phyloP scores from a whole-genome alignment of 768 basidiomycete genomes.

The Auricularia sp. region DNA sequence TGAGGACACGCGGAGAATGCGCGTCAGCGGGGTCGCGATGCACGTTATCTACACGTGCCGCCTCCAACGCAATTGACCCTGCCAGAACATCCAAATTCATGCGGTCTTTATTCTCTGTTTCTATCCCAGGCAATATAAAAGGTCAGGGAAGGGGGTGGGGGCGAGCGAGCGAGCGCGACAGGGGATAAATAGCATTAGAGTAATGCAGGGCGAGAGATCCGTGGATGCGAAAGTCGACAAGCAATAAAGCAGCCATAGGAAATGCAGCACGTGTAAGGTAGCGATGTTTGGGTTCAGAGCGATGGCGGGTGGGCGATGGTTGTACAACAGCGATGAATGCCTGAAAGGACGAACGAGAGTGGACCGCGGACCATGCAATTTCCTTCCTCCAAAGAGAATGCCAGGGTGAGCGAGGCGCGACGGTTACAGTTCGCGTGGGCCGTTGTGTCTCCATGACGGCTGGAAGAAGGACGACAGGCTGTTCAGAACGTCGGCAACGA shows the following conservation, averaged over 20 bases:
- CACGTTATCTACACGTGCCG: too few species aligned
- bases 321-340: neutral
- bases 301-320: neutral
- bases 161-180: too few species aligned
- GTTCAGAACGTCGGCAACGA: neutral
- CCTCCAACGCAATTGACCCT: too few species aligned
- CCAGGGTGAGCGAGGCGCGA: neutral
- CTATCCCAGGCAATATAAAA: too few species aligned
- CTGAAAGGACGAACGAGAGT: neutral
- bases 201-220: too few species aligned
- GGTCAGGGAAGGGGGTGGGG: too few species aligned
- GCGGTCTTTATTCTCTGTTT: too few species aligned
- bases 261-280: neutral
- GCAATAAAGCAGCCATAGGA: neutral
- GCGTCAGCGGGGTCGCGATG: too few species aligned
- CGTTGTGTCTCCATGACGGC: neutral
- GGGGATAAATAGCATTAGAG: neutral
- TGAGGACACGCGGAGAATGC: too few species aligned
- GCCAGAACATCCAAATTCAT: too few species aligned
- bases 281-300: neutral
- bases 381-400: neutral
- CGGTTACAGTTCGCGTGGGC: neutral
- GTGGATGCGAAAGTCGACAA: neutral
- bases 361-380: neutral
- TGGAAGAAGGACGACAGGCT: neutral